Base-by-base conservation (phyloP, 805 yeast genomes). In the Myxozyma mucilagina region DNA sequence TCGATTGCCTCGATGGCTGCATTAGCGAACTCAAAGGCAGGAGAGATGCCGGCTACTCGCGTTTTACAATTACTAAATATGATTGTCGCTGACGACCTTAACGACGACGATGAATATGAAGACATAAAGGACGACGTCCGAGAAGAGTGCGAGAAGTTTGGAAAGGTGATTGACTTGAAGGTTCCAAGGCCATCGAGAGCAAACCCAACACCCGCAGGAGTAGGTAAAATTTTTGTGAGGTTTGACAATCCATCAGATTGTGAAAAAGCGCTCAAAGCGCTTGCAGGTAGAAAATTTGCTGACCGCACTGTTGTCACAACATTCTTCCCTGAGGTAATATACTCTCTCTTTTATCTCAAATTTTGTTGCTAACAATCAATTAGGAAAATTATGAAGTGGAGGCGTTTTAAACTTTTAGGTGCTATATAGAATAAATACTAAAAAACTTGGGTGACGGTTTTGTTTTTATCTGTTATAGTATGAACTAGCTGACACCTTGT, bases 141-240 rank as follows among this genome's bases (percentile, higher is more conserved):
- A 20, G 69, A 73, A 9, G 84, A 84, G 65, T 82, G 84, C 45
- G 68, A 73, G n/a, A 74, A 76, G 59, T 75, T 75, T 65, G 91
- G 90, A 1, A 74, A 71, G 1, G 82, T 88, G 4, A 74, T 74
- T 14, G 77, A 81, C 3, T 74, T 89, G 0, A 79, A 79, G 58
- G 82, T 90, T 16, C 91, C 94, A 0, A 78, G 80, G 66, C 79
- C 83, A 69, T 68, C 80, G 66, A 76, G 79, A 70, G 57, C 82
- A 74, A 58, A 80, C 75, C 74, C 75, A 51, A 68, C 74, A 3
- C 76, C 78, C 41, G 79, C 87, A 1, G 89, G 88, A 5, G 79
- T 86, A 51, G 97, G 97, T 0, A 86, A 83, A 64, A 79, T 90
- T 0, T 90, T 79, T 71, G 83, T 89, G 24, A 84, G 86, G 71